Evolutionary conservation across 768 basidiomycete genomes (phyloP).

Genomic region (Kwoniella sp.): DNA sequence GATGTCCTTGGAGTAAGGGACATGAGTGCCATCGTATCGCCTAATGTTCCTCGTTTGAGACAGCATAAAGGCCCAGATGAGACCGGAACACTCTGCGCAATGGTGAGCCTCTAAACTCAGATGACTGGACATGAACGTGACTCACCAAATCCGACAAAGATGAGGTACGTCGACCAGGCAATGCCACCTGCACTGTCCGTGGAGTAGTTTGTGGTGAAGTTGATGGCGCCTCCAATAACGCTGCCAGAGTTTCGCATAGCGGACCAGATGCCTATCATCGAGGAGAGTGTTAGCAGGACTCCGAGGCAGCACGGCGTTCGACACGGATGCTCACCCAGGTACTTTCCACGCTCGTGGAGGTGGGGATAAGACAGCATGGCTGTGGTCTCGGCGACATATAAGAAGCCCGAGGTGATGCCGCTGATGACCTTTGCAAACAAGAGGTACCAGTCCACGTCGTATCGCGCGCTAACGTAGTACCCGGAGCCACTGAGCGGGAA

Average conservation of each 20-base stretch:
- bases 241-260: constrained; percentile 21
- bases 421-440: constrained; percentile 24
- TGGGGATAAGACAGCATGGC: constrained; percentile 30
- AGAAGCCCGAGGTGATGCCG: constrained; percentile 21
- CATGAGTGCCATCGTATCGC: constrained; percentile 24
- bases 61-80: constrained; percentile 17
- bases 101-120: not conserved
- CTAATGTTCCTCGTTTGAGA: constrained; percentile 23
- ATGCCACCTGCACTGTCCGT: constrained; percentile 14
- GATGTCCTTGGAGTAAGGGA: constrained; percentile 14
- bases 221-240: constrained; percentile 18
- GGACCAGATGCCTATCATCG: constrained; percentile 31
- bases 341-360: constrained; percentile 20
- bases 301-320: not conserved
- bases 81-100: constrained; percentile 14
- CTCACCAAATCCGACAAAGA: constrained; percentile 27
- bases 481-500: constrained; percentile 27
- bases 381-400: constrained; percentile 27
- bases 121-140: not conserved
- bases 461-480: constrained; percentile 25
- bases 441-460: constrained; percentile 24
- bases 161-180: constrained; percentile 27
- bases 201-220: constrained; percentile 19
- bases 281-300: not conserved
- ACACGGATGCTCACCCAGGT: constrained; percentile 11